Conservation (phyloP, 2,329 filamentous ascomycete species). For the Pseudohalonectria lignicola region DNA sequence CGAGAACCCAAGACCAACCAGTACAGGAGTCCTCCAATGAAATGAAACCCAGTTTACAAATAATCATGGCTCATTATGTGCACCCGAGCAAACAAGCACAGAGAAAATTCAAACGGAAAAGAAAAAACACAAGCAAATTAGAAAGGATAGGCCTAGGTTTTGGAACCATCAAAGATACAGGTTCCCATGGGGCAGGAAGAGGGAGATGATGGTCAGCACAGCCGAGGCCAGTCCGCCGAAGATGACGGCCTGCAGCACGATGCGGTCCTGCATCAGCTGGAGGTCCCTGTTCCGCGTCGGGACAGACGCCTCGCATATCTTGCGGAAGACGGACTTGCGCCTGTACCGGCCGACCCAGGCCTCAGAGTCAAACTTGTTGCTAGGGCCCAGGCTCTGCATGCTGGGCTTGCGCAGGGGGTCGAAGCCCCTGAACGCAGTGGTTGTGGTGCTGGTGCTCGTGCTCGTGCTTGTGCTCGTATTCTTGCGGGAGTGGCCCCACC, state of each 20-base stretch:
- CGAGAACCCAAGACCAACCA: no score
- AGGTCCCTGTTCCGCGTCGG: slow-evolving; percentile 19
- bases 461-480: slow-evolving; percentile 5
- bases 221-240: slow-evolving; percentile 20
- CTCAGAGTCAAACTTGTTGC: slow-evolving; percentile 20
- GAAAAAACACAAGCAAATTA: no score
- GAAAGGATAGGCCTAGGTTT: no score
- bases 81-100: no score
- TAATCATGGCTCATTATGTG: no score
- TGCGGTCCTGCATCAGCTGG: slow-evolving; percentile 20
- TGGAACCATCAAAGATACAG: neutral
- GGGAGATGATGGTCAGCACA: slow-evolving; percentile 15
- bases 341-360: slow-evolving; percentile 18
- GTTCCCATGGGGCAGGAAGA: slow-evolving; percentile 16
- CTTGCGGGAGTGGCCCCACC: slow-evolving; percentile 2
- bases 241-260: slow-evolving; percentile 19
- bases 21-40: no score
- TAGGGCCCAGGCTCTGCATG: slow-evolving; percentile 21
- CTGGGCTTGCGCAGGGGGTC: slow-evolving; percentile 16
- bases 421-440: no score
- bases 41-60: no score
- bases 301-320: slow-evolving; percentile 17
- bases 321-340: slow-evolving; percentile 13
- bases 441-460: slow-evolving; percentile 3
- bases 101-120: no score